These are phyloP conservation scores for Colletotrichum coccodes DNA, from an alignment of 2,329 filamentous ascomycete genomes.

Conservation along the genomic window DNA sequence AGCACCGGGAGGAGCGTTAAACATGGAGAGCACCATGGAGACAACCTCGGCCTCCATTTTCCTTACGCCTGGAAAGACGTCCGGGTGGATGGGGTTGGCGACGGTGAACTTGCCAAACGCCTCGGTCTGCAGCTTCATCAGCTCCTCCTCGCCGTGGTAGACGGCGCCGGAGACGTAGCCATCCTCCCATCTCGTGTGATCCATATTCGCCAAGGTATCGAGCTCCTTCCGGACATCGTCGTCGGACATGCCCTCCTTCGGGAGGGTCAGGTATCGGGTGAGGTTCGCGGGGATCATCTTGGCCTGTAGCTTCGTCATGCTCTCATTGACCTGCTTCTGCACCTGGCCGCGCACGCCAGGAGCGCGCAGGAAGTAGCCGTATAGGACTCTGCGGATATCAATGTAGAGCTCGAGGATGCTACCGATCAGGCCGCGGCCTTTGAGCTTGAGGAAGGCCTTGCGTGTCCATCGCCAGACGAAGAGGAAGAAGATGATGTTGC, in stretches of 20 bases:
- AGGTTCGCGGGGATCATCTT: slow-evolving; percentile 84
- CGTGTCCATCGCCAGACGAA: slow-evolving; percentile 88
- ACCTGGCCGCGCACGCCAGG: slow-evolving; percentile 90
- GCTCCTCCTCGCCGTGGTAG: slow-evolving; percentile 88
- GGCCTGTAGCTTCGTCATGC: slow-evolving; percentile 80
- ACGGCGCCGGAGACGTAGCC: slow-evolving; percentile 94
- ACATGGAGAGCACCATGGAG: slow-evolving; percentile 87
- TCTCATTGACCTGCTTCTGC: slow-evolving; percentile 83
- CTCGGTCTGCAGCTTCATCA: slow-evolving; percentile 88
- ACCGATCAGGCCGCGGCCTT: slow-evolving; percentile 87
- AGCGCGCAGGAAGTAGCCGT: slow-evolving; percentile 85
- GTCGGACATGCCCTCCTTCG: slow-evolving; percentile 83
- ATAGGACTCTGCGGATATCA: slow-evolving; percentile 76
- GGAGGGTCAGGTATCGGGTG: slow-evolving; percentile 79
- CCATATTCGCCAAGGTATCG: slow-evolving; percentile 81
- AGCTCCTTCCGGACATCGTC: slow-evolving; percentile 86
- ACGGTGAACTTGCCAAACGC: slow-evolving; percentile 96
- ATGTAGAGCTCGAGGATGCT: slow-evolving; percentile 80
- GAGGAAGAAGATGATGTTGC: slow-evolving; percentile 88
- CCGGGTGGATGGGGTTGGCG: slow-evolving; percentile 95
- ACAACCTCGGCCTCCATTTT: slow-evolving; percentile 99
- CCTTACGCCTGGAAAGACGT: slow-evolving; percentile 95
- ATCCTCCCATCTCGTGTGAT: slow-evolving; percentile 97
- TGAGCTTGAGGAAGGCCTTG: slow-evolving; percentile 83
- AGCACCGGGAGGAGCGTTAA: slow-evolving; percentile 86